A percentile compares a stretch with the other conserved stretches of the same genome.
Evolutionary conservation across 768 basidiomycete species (phyloP).

Genomic region (Leucosporidium yakuticum): DNA sequence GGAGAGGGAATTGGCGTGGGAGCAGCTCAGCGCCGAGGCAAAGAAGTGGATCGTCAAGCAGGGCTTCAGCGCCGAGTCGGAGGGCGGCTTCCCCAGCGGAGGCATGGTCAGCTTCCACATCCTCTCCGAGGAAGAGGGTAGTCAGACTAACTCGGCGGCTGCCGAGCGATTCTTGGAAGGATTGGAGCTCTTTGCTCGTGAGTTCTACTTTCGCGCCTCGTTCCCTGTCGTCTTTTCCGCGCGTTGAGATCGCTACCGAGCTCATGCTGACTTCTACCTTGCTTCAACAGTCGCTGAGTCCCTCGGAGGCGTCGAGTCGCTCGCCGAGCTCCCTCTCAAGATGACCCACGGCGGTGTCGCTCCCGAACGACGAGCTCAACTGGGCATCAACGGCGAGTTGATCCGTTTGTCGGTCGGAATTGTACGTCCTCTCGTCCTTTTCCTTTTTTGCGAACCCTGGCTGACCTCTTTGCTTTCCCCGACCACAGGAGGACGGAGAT

Average conservation of each 20-base stretch:
- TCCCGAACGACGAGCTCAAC: constrained; percentile 55
- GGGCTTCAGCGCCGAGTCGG: constrained; percentile 19
- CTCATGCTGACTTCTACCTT: constrained; percentile 62
- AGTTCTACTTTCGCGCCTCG: constrained; percentile 8
- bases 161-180: constrained; percentile 49
- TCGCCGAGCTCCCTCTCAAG: constrained; percentile 75
- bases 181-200: constrained; percentile 17
- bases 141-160: constrained; percentile 40
- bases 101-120: constrained; percentile 80
- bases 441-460: no score
- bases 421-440: no score
- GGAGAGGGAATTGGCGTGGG: constrained; percentile 40
- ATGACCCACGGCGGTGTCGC: constrained; percentile 84
- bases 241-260: not conserved
- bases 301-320: constrained; percentile 83
- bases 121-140: constrained; percentile 43
- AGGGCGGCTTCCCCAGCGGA: constrained; percentile 72
- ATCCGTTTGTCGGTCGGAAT: constrained; percentile 78
- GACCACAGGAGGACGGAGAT: constrained; percentile 60
- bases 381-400: constrained; percentile 70
- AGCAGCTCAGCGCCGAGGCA: constrained; percentile 37
- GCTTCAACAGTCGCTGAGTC: constrained; percentile 61
- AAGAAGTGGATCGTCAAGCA: constrained; percentile 37
- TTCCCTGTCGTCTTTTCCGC: not conserved
- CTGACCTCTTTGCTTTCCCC: not conserved